A percentile compares a stretch with the other conserved stretches of the same genome.
Conservation (phyloP, 2,329 filamentous ascomycete species). For the Aspergillus sp. region DNA sequence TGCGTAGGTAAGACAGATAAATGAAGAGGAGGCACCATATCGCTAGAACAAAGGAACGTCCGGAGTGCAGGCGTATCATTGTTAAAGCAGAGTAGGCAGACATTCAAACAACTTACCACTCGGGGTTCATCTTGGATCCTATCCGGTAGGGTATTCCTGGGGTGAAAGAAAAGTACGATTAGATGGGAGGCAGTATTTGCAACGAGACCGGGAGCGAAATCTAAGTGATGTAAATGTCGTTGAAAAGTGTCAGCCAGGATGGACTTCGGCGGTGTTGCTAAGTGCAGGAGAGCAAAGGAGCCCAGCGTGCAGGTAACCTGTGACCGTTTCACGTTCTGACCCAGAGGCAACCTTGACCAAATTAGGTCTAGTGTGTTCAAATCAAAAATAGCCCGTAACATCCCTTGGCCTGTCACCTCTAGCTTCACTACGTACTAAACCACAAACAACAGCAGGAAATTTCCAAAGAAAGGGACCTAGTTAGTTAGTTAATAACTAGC, state of each 20-base stretch:
- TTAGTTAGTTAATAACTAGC: not conserved
- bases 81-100: no score
- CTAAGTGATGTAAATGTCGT: conserved; percentile 19
- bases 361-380: conserved; percentile 17
- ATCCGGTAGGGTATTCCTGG: not conserved
- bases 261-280: conserved; percentile 27
- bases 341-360: conserved; percentile 5
- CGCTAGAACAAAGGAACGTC: conserved; percentile 1
- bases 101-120: conserved; percentile 43
- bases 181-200: conserved; percentile 5
- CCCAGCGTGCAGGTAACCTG: conserved; percentile 26
- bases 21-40: not conserved
- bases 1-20: not conserved
- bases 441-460: not conserved
- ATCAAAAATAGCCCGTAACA: conserved; percentile 12
- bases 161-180: not conserved
- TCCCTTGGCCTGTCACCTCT: not conserved
- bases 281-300: conserved; percentile 31
- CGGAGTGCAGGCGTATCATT: conserved; percentile 6
- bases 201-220: conserved; percentile 6
- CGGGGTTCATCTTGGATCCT: conserved; percentile 44
- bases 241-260: conserved; percentile 20
- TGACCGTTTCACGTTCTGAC: conserved; percentile 25
- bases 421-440: not conserved
- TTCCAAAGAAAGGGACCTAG: not conserved